Evolutionary conservation across 495 filamentous ascomycete genomes (phyloP).

Genomic region (Podospora bellae-mahoneyi): DNA sequence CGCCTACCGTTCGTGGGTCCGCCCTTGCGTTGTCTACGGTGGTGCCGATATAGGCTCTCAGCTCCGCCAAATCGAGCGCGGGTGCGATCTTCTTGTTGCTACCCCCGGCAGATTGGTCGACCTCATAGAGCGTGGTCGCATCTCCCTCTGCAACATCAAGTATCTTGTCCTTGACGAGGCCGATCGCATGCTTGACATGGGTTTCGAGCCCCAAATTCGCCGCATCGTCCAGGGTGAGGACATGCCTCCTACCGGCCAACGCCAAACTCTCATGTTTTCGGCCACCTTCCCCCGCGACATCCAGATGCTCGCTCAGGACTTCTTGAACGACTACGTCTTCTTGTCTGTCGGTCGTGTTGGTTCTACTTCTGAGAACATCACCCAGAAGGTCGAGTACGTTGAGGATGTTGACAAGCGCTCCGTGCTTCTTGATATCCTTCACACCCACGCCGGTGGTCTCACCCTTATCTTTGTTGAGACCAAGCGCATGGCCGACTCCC

Average conservation of each 20-base stretch:
- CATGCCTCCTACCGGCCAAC: conserved; percentile 79
- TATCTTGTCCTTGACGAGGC: conserved; percentile 99
- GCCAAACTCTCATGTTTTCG: conserved; percentile 99
- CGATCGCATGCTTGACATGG: conserved; percentile 99
- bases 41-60: conserved; percentile 97
- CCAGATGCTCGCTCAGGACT: conserved; percentile 96
- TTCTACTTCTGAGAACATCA: conserved; percentile 99
- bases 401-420: conserved; percentile 97
- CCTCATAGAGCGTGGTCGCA: conserved; percentile 96
- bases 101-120: conserved; percentile 97
- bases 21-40: conserved; percentile 97
- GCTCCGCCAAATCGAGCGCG: conserved; percentile 94
- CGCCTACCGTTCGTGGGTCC: conserved; percentile 97
- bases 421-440: conserved; percentile 92
- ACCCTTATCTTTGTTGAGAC: conserved; percentile 99
- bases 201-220: conserved; percentile 99
- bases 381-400: conserved; percentile 96
- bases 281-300: conserved; percentile 98
- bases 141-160: conserved; percentile 95
- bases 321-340: conserved; percentile 98
- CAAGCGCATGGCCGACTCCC: conserved; percentile 97
- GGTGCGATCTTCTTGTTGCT: conserved; percentile 94
- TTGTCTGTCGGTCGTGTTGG: conserved; percentile 97
- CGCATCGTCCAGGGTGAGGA: conserved; percentile 97
- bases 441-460: conserved; percentile 86